phyloP scores from a whole-genome alignment of 495 filamentous ascomycete species.

The Pyrenula aspistea region DNA sequence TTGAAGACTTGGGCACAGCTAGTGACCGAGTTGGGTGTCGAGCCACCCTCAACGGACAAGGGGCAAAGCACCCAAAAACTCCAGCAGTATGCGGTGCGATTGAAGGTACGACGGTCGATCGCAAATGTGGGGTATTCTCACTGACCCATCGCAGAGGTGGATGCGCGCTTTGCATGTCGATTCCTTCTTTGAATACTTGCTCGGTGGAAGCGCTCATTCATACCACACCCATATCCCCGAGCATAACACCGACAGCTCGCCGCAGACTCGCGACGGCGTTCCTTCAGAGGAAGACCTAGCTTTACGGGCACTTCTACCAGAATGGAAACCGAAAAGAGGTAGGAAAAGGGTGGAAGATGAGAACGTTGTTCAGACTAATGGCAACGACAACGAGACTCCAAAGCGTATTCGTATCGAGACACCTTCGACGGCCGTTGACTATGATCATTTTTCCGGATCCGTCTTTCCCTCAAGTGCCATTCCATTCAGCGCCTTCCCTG shows the following conservation, averaged over 20 bases:
- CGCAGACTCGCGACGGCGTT: slow-evolving; percentile 72
- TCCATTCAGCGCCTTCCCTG: slow-evolving; percentile 48
- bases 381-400: slow-evolving; percentile 34
- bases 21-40: slow-evolving; percentile 80
- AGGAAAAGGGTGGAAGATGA: slow-evolving; percentile 72
- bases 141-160: slow-evolving; percentile 55
- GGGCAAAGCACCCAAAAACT: slow-evolving; percentile 94
- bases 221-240: slow-evolving; percentile 80
- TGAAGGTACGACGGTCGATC: slow-evolving; percentile 55
- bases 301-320: slow-evolving; percentile 74
- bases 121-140: slow-evolving; percentile 2
- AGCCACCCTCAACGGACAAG: slow-evolving; percentile 71
- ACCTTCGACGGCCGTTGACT: slow-evolving; percentile 46
- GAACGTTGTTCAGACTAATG: slow-evolving; percentile 26
- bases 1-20: slow-evolving; percentile 95
- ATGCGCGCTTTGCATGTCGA: slow-evolving; percentile 98
- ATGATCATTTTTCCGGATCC: slow-evolving; percentile 33
- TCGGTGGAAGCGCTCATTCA: slow-evolving; percentile 55
- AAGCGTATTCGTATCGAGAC: slow-evolving; percentile 59
- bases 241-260: slow-evolving; percentile 45
- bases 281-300: slow-evolving; percentile 86
- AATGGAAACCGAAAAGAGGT: slow-evolving; percentile 82
- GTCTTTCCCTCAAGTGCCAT: slow-evolving; percentile 46
- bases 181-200: slow-evolving; percentile 88
- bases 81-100: slow-evolving; percentile 88